Percentiles rank a stretch among this genome's conserved stretches.
Conservation (phyloP, 768 basidiomycete genomes). For the Suillus subaureus region DNA sequence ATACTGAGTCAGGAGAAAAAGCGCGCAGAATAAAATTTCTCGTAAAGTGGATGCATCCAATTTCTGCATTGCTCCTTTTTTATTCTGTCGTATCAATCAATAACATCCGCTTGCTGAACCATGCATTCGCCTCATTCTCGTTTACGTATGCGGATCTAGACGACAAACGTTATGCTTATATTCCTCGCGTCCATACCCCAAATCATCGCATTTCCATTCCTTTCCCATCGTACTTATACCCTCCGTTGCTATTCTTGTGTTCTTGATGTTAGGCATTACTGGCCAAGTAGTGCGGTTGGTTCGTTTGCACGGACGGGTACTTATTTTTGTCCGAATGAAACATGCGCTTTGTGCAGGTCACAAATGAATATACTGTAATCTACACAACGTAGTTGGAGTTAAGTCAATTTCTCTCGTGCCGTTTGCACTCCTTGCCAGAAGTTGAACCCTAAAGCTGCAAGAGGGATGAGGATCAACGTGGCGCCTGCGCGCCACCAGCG, state of each 20-base stretch:
- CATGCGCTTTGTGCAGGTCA: conserved; percentile 6
- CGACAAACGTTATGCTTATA: conserved; percentile 11
- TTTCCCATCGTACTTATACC: background rate
- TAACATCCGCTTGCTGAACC: conserved; percentile 32
- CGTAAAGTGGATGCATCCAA: background rate
- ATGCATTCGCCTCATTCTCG: conserved; percentile 23
- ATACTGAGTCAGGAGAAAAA: conserved; percentile 14
- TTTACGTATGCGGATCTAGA: conserved; percentile 5
- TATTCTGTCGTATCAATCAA: conserved; percentile 1
- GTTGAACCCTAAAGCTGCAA: conserved; percentile 22
- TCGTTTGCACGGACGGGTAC: conserved; percentile 3
- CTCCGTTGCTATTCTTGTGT: conserved; percentile 5
- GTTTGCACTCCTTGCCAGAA: conserved; percentile 19
- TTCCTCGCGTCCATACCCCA: background rate
- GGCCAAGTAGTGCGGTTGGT: background rate
- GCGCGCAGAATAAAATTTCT: background rate
- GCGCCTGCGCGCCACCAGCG: conserved; percentile 16
- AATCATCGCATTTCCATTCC: background rate
- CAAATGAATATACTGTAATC: background rate
- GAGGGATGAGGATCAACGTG: conserved; percentile 21
- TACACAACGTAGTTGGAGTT: background rate
- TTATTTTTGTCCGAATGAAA: background rate
- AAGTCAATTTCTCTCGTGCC: background rate
- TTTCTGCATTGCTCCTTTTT: background rate
- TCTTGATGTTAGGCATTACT: background rate